Evolutionary conservation across 148 eudicot species (phyloP), one percentile per base, ranked within the genome.

Genomic region (Silene latifolia): DNA sequence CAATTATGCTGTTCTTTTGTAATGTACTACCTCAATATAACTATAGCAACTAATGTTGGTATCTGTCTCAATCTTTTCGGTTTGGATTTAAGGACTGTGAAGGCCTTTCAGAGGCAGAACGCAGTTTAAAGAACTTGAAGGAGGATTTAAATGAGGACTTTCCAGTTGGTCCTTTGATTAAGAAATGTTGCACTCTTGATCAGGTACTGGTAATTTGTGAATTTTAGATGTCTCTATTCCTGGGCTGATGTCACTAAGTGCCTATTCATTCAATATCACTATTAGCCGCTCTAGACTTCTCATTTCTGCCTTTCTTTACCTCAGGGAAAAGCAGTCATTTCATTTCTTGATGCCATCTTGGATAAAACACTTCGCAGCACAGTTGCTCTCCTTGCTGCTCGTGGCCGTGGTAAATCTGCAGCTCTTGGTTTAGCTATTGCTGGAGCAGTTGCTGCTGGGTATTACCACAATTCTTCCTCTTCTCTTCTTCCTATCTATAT

Each of bases 391-490:
- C 93, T 94, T 80, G 97, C 98, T 83, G 87, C 87, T 76, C 97
- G 97, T 80, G 98, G 98, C 3, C 97, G 98, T 76, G 98, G 98
- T 80, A 94, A 94, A 79, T 94, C 98, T 18, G 98, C 98, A 47
- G 93, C 97, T 25, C 89, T 94, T 77, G 98, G 98, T 76, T 82
- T 94, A 75, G 96, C 98, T 78, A 81, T 94, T 81, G 88, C 96
- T 78, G 98, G 98, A 80, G 98, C 98, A 67, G 75, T 92, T 73
- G 96, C 97, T 72, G 89, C 97, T 68, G 98, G 98, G 98, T 93
- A 88, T 59, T 67, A 58, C 48, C 18, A 72, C 69, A 27, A 51
- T 53, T 60, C 23, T 8, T 60, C 51, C 14, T 47, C 32, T 14
- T 74, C 39, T 53, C 62, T 46, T 9, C 18, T 15, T 29, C 25